Percentiles rank a stretch among this genome's conserved stretches.
These are phyloP conservation scores for Podila horticola DNA, from an alignment of 192 early-diverging fungal genomes.

Conservation along the genomic window DNA sequence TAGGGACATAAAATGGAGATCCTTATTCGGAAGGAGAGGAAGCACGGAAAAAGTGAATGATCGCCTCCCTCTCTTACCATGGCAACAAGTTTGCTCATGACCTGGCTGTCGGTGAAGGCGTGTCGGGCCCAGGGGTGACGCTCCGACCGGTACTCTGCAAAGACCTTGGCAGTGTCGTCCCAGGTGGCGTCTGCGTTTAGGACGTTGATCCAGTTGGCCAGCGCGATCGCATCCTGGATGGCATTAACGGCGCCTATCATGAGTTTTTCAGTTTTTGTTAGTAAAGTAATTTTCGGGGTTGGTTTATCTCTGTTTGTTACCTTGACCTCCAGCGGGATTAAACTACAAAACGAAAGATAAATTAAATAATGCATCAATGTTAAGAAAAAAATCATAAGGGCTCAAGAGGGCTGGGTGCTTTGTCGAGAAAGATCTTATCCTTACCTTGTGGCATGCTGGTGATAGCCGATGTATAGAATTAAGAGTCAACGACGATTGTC, in stretches of 20 bases:
- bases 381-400: neutral
- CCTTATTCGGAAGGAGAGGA: too few relatives aligned
- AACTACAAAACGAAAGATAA: too few relatives aligned
- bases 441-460: neutral
- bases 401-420: neutral
- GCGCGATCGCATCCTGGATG: neutral
- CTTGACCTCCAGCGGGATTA: too few relatives aligned
- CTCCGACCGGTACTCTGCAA: neutral
- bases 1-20: too few relatives aligned
- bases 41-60: too few relatives aligned
- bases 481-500: too few relatives aligned
- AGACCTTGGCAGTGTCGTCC: neutral
- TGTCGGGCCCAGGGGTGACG: neutral
- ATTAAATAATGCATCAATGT: too few relatives aligned
- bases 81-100: slow-evolving; percentile 1
- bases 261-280: too few relatives aligned
- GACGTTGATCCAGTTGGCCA: neutral
- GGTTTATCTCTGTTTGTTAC: too few relatives aligned
- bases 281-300: too few relatives aligned
- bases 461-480: too few relatives aligned
- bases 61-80: neutral
- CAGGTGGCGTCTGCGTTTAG: neutral
- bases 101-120: neutral
- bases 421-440: too few relatives aligned
- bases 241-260: neutral